A percentile compares a stretch with the other conserved stretches of the same genome.
phyloP scores from a whole-genome alignment of 768 basidiomycete genomes.

The Leccinum boreale region DNA sequence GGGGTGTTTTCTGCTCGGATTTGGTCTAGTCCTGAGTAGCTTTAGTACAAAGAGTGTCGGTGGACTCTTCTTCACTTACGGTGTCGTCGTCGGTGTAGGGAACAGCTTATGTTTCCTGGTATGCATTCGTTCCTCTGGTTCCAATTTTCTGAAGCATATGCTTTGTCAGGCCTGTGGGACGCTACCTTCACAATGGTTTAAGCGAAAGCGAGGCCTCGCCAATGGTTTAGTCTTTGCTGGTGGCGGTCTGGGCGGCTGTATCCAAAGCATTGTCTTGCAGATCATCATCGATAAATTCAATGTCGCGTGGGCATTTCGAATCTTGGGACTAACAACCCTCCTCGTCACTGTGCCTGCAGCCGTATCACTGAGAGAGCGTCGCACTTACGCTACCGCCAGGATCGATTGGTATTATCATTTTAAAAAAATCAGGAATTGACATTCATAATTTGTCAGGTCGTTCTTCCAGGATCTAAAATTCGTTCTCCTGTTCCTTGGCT shows the following conservation, averaged over 20 bases:
- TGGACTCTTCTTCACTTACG: conserved; percentile 24
- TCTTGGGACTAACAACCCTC: conserved; percentile 29
- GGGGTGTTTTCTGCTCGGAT: conserved; percentile 28
- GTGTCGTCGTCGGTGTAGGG: conserved; percentile 29
- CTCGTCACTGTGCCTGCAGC: conserved; percentile 25
- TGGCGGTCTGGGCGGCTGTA: conserved; percentile 32
- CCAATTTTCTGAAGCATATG: not conserved
- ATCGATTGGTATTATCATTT: conserved; percentile 21
- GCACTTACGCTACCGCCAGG: conserved; percentile 12
- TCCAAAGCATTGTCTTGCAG: conserved; percentile 28
- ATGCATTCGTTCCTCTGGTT: not conserved
- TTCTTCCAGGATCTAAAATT: conserved; percentile 30
- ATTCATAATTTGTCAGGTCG: conserved; percentile 17
- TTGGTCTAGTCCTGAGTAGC: conserved; percentile 18
- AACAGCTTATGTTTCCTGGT: conserved; percentile 28
- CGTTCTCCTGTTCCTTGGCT: conserved; percentile 29
- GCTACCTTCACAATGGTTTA: conserved; percentile 36
- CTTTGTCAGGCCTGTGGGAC: conserved; percentile 21
- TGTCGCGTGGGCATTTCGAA: conserved; percentile 31
- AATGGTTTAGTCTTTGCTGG: conserved; percentile 35
- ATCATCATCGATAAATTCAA: conserved; percentile 27
- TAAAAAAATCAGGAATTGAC: not conserved
- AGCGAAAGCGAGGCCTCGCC: conserved; percentile 30
- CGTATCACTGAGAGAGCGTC: conserved; percentile 26
- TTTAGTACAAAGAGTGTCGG: conserved; percentile 16